Evolutionary conservation across 1,284 basidiomycete species (phyloP).

Genomic region (Ustilago curta): DNA sequence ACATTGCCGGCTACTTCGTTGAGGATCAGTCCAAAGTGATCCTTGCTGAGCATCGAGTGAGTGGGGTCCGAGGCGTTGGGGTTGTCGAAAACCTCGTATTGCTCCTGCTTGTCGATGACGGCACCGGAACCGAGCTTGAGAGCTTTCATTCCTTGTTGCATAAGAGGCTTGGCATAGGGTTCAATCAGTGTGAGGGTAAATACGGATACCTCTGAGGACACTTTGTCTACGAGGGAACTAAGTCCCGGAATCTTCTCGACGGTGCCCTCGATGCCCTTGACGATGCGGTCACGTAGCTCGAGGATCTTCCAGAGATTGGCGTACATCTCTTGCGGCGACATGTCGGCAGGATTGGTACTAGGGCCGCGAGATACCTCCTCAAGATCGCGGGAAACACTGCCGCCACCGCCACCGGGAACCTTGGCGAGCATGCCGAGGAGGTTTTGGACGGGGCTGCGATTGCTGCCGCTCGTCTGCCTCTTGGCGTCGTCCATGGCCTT

Average conservation of each 20-base stretch:
- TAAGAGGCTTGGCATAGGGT: conserved; percentile 68
- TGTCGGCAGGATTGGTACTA: conserved; percentile 74
- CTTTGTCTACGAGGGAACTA: conserved; percentile 83
- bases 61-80: conserved; percentile 69
- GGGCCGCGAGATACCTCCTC: conserved; percentile 59
- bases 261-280: conserved; percentile 86
- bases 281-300: conserved; percentile 81
- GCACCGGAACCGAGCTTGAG: conserved; percentile 65
- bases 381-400: conserved; percentile 55
- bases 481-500: conserved; percentile 77
- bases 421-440: conserved; percentile 72
- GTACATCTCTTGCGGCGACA: conserved; percentile 90
- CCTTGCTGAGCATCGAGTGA: conserved; percentile 66
- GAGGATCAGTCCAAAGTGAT: conserved; percentile 69
- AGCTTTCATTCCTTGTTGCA: conserved; percentile 64
- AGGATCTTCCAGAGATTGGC: conserved; percentile 83
- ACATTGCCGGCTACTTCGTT: conserved; percentile 70
- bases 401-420: conserved; percentile 66
- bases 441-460: conserved; percentile 61
- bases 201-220: conserved; percentile 69
- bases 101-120: conserved; percentile 67
- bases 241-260: conserved; percentile 77
- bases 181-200: conserved; percentile 69
- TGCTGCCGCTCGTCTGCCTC: conserved; percentile 58
- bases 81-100: conserved; percentile 70